Base-by-base conservation (phyloP, 1,284 basidiomycete genomes). In the Apiotrichum porosum region DNA sequence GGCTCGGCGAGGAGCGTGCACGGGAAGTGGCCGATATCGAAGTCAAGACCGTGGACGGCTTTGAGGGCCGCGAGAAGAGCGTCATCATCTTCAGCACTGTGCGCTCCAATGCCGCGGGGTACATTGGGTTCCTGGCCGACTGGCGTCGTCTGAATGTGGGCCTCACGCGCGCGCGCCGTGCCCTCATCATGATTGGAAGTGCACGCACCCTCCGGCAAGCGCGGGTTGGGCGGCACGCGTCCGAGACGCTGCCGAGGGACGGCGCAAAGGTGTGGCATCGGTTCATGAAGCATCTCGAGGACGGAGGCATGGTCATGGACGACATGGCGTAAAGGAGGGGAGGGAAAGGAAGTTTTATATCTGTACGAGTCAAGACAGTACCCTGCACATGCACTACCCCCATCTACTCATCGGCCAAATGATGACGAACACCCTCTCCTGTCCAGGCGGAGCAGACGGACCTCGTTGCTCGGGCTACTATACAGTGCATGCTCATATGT, bases 41-140 rank as follows among this genome's bases (percentile, higher is more conserved):
- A 66, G 79, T 92, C 61, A 86, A 85, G 71, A 92, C 89, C 0
- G 88, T 93, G 9, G 89, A 93, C 63, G 92, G 90, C 14, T 97
- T 94, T 68, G 88, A 97, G 69, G 91, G 91, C 1, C 80, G 90
- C 39, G 89, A 97, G 74, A 95, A 95, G 75, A 83, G 86, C 13
- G 83, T 92, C 23, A 88, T 95, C 59, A 78, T 95, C 42, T 92
- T 95, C 66, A 89, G 86, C 35, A 92, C 90, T 1, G 88, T 92
- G 37, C 80, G 92, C 42, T 86, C 85, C 63, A 92, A 93, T 62
- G 56, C 75, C 6, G 71, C 65, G 6, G 86, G 86, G 15, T 79
- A 80, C 58, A 87, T 90, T 66, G 91, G 91, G 0, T 95, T 95
- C 72, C 76, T 97, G 19, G 88, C 84, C n/a, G 92, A 97, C 70